Percentiles rank a stretch among this genome's conserved stretches.
These are phyloP conservation scores for Tothia fuscella DNA, from an alignment of 2,329 filamentous ascomycete species.

Conservation along the genomic window DNA sequence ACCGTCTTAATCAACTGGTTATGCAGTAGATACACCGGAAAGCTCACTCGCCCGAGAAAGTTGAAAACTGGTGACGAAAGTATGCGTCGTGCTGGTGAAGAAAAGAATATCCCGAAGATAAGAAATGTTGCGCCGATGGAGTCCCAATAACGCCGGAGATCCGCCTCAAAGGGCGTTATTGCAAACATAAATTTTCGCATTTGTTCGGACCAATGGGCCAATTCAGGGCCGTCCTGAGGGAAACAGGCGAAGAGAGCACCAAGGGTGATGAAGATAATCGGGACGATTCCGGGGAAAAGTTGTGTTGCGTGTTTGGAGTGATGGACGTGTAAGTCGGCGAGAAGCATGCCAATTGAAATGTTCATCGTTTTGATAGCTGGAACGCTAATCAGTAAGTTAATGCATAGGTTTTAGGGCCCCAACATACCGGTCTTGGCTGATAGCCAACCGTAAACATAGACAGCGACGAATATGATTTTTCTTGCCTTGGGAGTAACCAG, in stretches of 20 bases:
- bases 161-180: constrained; percentile 15
- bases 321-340: constrained; percentile 19
- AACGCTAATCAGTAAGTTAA: not conserved
- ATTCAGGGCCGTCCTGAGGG: constrained; percentile 17
- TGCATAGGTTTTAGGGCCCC: constrained; percentile 12
- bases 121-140: constrained; percentile 17
- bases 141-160: constrained; percentile 17
- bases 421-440: constrained; percentile 18
- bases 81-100: constrained; percentile 14
- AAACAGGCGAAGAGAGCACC: constrained; percentile 17
- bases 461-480: constrained; percentile 33
- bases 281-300: constrained; percentile 13
- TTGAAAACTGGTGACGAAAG: constrained; percentile 17
- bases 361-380: constrained; percentile 14
- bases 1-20: constrained; percentile 19
- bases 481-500: constrained; percentile 37
- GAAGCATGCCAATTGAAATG: constrained; percentile 18
- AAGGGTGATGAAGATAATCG: constrained; percentile 16
- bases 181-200: constrained; percentile 12
- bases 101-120: constrained; percentile 18
- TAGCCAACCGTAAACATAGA: constrained; percentile 40
- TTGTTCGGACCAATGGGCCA: constrained; percentile 16
- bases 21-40: constrained; percentile 21
- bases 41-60: constrained; percentile 19
- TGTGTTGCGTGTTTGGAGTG: constrained; percentile 15